Evolutionary conservation across 2,329 filamentous ascomycete genomes (phyloP).

Genomic region (Helicocarpus griseus): DNA sequence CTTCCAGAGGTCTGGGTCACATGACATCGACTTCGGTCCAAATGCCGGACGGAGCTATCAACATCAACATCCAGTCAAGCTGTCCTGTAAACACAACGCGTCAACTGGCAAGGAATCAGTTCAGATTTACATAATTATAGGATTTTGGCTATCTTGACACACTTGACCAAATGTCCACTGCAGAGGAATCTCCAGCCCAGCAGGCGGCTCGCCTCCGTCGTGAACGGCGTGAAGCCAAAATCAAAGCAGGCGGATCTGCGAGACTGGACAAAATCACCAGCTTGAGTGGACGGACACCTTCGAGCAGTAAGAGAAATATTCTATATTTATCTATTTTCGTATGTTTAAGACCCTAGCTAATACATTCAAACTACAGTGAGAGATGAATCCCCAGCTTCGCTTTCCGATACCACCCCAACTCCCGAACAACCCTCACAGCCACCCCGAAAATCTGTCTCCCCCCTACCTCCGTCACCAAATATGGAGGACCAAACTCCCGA

Average conservation of each 20-base stretch:
- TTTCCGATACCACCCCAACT: conserved; percentile 8
- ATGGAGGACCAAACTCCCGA: conserved; percentile 22
- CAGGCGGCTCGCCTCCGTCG: conserved; percentile 50
- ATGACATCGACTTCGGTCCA: no score
- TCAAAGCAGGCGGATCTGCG: conserved; percentile 47
- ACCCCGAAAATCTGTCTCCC: conserved; percentile 10
- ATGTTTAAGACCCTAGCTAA: background rate
- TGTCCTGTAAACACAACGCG: no score
- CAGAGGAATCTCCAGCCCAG: conserved; percentile 39
- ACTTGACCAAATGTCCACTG: conserved; percentile 21
- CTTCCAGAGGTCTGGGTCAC: no score
- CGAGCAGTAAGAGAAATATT: conserved; percentile 11
- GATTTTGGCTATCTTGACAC: background rate
- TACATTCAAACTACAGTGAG: conserved; percentile 13
- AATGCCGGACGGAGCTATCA: no score
- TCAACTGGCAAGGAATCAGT: no score
- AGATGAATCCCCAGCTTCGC: conserved; percentile 14
- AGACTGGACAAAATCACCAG: conserved; percentile 54
- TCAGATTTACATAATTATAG: background rate
- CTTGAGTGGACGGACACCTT: conserved; percentile 44
- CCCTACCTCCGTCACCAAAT: conserved; percentile 10
- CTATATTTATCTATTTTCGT: background rate
- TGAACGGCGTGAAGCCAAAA: conserved; percentile 55
- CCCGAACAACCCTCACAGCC: conserved; percentile 11
- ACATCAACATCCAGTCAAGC: background rate